Evolutionary conservation across 805 yeast species (phyloP).

Genomic region (Zygosaccharomyces bailii): DNA sequence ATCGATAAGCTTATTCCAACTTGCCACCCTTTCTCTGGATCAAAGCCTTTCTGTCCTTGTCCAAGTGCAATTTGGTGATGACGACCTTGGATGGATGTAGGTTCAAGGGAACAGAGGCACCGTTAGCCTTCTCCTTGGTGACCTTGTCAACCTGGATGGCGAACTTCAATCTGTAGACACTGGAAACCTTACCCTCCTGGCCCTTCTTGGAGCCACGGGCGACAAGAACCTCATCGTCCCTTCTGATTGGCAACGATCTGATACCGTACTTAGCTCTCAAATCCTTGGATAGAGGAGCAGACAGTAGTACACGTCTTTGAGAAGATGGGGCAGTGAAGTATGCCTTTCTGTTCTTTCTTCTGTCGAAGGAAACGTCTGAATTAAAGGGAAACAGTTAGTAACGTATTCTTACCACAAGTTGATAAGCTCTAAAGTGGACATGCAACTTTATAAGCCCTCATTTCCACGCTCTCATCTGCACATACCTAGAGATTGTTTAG

Average conservation of each 20-base stretch:
- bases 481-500: constrained; percentile 51
- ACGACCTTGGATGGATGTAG: constrained; percentile 98
- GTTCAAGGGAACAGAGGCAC: constrained; percentile 96
- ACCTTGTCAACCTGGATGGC: constrained; percentile 96
- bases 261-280: constrained; percentile 96
- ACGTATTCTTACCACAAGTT: neutral
- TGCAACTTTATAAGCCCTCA: neutral
- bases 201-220: constrained; percentile 99
- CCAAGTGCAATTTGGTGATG: constrained; percentile 96
- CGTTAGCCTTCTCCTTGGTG: constrained; percentile 96
- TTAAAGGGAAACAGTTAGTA: constrained; percentile 25
- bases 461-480: constrained; percentile 11
- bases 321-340: constrained; percentile 98
- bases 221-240: constrained; percentile 91
- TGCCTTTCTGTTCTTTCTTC: constrained; percentile 99
- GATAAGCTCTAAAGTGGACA: neutral
- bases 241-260: constrained; percentile 95
- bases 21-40: constrained; percentile 98
- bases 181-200: constrained; percentile 95
- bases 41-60: constrained; percentile 98
- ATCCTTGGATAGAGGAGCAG: constrained; percentile 99
- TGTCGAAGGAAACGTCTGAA: constrained; percentile 96
- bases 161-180: constrained; percentile 98
- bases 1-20: constrained; percentile 59
- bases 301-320: constrained; percentile 87